Conservation (phyloP, 1,284 basidiomycete genomes). For the Cryptococcus sp. region DNA sequence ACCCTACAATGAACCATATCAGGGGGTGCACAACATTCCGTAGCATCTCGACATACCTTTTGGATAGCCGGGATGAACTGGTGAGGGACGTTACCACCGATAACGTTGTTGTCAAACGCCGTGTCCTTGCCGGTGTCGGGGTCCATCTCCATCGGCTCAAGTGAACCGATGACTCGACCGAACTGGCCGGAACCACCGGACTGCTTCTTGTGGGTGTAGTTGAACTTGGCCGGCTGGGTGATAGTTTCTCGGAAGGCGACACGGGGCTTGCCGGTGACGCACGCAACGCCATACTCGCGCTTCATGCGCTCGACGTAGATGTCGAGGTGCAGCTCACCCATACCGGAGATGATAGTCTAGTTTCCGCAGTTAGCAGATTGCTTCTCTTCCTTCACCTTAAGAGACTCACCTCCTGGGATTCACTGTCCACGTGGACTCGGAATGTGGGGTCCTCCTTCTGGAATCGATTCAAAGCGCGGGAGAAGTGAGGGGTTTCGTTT, state of each 20-base stretch:
- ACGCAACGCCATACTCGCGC: constrained; percentile 93
- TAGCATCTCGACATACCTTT: constrained; percentile 59
- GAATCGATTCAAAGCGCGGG: constrained; percentile 94
- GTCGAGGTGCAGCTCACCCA: constrained; percentile 98
- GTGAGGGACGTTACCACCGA: constrained; percentile 87
- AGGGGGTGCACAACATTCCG: neutral
- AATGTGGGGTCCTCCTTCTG: constrained; percentile 99
- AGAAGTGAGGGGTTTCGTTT: constrained; percentile 92
- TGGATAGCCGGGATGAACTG: constrained; percentile 94
- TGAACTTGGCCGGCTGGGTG: constrained; percentile 74
- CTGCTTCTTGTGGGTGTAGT: constrained; percentile 98
- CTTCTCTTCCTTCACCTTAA: neutral
- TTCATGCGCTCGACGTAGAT: constrained; percentile 99
- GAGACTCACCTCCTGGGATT: constrained; percentile 77
- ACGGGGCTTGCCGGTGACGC: constrained; percentile 90
- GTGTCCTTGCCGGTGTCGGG: constrained; percentile 78
- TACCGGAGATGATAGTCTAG: constrained; percentile 98
- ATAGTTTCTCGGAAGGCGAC: constrained; percentile 98
- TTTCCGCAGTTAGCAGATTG: neutral
- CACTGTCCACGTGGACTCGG: constrained; percentile 89
- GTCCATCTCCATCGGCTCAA: constrained; percentile 86
- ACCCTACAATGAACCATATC: constrained; percentile 57
- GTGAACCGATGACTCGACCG: constrained; percentile 84
- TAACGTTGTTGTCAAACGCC: constrained; percentile 82
- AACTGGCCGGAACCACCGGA: constrained; percentile 96